A percentile compares a stretch with the other conserved stretches of the same genome.
These are phyloP conservation scores for Aureobasidium lini DNA, from an alignment of 2,329 filamentous ascomycete genomes.

Conservation along the genomic window DNA sequence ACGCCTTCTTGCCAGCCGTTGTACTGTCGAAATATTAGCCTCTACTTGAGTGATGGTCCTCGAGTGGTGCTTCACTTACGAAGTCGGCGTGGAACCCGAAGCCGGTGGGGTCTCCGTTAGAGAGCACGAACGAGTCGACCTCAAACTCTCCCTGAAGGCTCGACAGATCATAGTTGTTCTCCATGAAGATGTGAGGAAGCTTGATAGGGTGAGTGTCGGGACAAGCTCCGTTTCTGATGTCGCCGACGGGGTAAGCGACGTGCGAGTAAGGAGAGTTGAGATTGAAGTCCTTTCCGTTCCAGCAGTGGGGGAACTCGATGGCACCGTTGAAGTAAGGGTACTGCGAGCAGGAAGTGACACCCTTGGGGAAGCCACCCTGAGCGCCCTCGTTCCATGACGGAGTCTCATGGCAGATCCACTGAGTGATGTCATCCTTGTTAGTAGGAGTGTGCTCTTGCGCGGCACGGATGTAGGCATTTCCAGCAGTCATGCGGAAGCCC, in stretches of 20 bases:
- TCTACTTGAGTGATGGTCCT: background rate
- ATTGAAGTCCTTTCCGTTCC: constrained; percentile 60
- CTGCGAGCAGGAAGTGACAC: constrained; percentile 58
- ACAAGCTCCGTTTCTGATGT: constrained; percentile 45
- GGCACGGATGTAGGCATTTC: constrained; percentile 51
- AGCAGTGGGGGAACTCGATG: constrained; percentile 66
- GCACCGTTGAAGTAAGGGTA: constrained; percentile 51
- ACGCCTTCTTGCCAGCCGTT: constrained; percentile 42
- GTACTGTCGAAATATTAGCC: constrained; percentile 18
- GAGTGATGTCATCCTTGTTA: constrained; percentile 17
- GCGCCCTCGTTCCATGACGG: constrained; percentile 39
- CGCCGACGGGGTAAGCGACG: constrained; percentile 51
- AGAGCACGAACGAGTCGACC: constrained; percentile 45
- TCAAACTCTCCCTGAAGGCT: constrained; percentile 55
- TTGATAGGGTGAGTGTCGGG: constrained; percentile 46
- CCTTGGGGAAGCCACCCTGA: constrained; percentile 52
- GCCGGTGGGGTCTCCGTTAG: constrained; percentile 38
- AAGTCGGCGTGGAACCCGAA: constrained; percentile 46
- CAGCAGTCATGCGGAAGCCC: constrained; percentile 64
- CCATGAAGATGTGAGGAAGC: constrained; percentile 48
- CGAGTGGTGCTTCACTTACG: background rate
- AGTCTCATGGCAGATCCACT: constrained; percentile 51
- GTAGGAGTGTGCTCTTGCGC: constrained; percentile 39
- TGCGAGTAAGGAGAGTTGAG: constrained; percentile 52
- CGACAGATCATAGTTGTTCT: constrained; percentile 25